A percentile compares a stretch with the other conserved stretches of the same genome.
These are phyloP conservation scores for Blastomyces parvus DNA, from an alignment of 2,329 filamentous ascomycete species.

Conservation along the genomic window DNA sequence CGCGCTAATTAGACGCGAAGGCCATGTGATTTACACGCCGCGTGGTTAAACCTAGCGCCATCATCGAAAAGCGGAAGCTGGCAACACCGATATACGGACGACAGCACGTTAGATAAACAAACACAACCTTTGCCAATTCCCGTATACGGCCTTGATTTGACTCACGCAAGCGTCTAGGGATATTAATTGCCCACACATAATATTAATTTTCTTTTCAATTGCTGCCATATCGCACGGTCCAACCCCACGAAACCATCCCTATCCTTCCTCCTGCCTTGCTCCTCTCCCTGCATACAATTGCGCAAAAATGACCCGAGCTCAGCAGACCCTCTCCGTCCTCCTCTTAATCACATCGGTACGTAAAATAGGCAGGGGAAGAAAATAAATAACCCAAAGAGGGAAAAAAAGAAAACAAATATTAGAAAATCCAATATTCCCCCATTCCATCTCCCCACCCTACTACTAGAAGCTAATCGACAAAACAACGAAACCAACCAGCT, in stretches of 20 bases:
- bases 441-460: background rate
- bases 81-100: background rate
- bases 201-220: background rate
- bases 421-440: background rate
- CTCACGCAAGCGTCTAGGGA: background rate
- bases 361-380: no score
- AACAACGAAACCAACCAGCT: slow-evolving; percentile 47
- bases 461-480: background rate
- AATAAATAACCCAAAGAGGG: no score
- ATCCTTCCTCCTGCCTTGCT: background rate
- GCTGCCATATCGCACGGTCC: background rate
- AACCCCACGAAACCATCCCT: background rate
- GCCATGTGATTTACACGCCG: background rate
- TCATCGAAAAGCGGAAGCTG: background rate
- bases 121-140: background rate
- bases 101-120: background rate
- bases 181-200: background rate
- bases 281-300: background rate
- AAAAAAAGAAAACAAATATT: background rate
- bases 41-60: background rate
- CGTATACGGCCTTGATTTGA: background rate
- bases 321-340: slow-evolving; percentile 80
- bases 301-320: slow-evolving; percentile 72
- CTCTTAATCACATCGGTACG: slow-evolving; percentile 81
- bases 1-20: background rate